A percentile compares a stretch with the other conserved stretches of the same genome.
Conservation (phyloP, 2,329 filamentous ascomycete species). For the Tolypocladium endophyticum region DNA sequence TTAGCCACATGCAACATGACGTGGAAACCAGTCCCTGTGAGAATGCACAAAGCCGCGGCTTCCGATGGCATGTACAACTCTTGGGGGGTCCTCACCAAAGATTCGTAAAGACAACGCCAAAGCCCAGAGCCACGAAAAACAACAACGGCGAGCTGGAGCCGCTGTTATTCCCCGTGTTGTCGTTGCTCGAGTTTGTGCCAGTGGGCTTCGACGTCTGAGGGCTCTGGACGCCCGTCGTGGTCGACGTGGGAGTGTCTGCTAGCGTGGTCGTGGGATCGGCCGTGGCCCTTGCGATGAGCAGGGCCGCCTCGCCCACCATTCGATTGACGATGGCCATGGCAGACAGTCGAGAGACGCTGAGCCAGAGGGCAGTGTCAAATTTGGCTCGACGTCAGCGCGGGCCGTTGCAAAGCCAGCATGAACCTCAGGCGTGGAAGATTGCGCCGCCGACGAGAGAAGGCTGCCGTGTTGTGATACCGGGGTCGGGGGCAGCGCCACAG, state of each 20-base stretch:
- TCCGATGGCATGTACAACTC: background rate
- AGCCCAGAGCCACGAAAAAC: constrained; percentile 92
- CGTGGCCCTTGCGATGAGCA: constrained; percentile 23
- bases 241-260: constrained; percentile 6
- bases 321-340: constrained; percentile 27
- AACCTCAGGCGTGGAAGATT: background rate
- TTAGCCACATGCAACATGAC: background rate
- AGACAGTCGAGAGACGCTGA: background rate
- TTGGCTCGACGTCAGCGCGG: constrained; percentile 3
- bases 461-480: background rate
- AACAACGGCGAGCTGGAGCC: constrained; percentile 33
- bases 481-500: background rate
- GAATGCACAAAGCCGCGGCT: background rate
- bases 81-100: constrained; percentile 60
- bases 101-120: constrained; percentile 97
- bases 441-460: background rate
- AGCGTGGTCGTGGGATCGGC: constrained; percentile 6
- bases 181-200: constrained; percentile 8
- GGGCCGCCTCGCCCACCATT: constrained; percentile 23
- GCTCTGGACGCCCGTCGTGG: constrained; percentile 4
- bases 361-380: background rate
- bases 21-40: background rate
- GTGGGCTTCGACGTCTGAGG: constrained; percentile 6
- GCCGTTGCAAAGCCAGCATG: background rate
- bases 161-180: constrained; percentile 9